Conservation (phyloP, 306 rosid genomes). For the Echinosophora koreensis region DNA sequence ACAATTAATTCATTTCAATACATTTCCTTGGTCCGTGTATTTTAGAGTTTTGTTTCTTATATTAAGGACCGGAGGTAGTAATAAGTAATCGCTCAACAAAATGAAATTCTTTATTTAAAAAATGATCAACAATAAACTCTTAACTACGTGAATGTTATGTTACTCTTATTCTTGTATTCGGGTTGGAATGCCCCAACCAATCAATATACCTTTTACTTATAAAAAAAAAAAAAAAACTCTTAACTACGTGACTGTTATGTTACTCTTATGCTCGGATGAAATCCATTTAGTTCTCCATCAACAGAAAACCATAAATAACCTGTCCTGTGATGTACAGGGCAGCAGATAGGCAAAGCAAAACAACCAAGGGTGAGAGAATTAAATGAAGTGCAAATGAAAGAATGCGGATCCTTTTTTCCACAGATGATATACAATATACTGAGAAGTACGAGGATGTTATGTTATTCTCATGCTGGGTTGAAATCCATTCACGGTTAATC, state of each 20-base stretch:
- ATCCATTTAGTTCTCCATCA: constrained; percentile 59
- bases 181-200: no score
- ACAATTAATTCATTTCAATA: no score
- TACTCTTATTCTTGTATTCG: constrained; percentile 18
- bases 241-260: neutral
- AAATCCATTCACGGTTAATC: constrained; percentile 73
- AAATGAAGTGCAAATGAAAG: neutral
- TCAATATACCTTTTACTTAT: no score
- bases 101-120: constrained; percentile 11
- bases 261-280: constrained; percentile 41
- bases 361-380: constrained; percentile 49
- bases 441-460: constrained; percentile 37
- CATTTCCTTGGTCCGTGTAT: no score
- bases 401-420: constrained; percentile 9
- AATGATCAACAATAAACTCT: neutral
- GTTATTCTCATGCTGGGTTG: constrained; percentile 49
- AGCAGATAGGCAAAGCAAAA: constrained; percentile 68
- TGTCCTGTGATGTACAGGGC: constrained; percentile 69
- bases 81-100: neutral
- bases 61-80: no score
- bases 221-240: no score
- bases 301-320: constrained; percentile 50
- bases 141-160: neutral
- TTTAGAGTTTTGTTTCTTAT: no score
- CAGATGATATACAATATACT: neutral